Evolutionary conservation across 768 basidiomycete species (phyloP).

Genomic region (Hericium erinaceus): DNA sequence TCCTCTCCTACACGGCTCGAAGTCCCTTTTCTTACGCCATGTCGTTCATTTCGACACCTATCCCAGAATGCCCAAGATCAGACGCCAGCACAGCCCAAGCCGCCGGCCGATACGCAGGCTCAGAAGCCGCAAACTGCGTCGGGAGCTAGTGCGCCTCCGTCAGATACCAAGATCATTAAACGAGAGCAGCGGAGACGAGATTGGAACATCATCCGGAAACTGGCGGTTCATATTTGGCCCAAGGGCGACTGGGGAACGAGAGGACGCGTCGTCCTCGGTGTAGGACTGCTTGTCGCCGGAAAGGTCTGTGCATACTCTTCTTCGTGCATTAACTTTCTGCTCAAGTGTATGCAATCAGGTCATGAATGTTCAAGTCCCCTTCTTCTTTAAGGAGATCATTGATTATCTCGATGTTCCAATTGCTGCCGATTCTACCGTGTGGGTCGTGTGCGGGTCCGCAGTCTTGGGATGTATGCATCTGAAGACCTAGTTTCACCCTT

Average conservation of each 20-base stretch:
- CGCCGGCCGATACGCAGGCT: neutral
- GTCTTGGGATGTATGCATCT: conserved; percentile 77
- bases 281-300: conserved; percentile 69
- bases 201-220: conserved; percentile 74
- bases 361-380: conserved; percentile 96
- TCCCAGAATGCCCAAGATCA: conserved; percentile 1
- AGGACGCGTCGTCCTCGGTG: conserved; percentile 71
- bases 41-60: neutral
- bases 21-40: neutral
- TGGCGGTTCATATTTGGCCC: conserved; percentile 93
- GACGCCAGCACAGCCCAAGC: neutral
- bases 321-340: neutral
- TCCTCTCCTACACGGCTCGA: neutral
- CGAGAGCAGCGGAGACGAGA: conserved; percentile 63
- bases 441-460: conserved; percentile 85
- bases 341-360: conserved; percentile 35
- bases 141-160: neutral
- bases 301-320: conserved; percentile 49
- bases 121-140: neutral
- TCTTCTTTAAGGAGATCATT: conserved; percentile 87
- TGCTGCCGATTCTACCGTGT: conserved; percentile 66
- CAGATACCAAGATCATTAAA: conserved; percentile 1
- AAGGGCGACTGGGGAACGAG: conserved; percentile 76
- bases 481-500: neutral
- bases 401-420: conserved; percentile 85